These are phyloP conservation scores for Yamadazyma aaseri DNA, from an alignment of 1,139 yeast species.

Conservation along the genomic window DNA sequence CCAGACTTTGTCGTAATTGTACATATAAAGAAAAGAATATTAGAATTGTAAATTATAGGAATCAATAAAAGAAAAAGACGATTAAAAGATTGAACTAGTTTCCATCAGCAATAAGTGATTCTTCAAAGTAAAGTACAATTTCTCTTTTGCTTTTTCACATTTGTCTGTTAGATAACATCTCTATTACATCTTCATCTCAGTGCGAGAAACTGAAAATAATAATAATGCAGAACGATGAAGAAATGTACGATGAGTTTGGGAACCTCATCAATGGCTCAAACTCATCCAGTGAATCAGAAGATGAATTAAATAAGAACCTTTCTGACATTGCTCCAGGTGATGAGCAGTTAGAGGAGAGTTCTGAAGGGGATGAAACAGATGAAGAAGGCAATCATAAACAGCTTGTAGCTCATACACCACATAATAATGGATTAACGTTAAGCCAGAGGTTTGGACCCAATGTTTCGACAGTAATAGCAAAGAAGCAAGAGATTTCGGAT, in stretches of 20 bases:
- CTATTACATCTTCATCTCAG: too few species aligned
- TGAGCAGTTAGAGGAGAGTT: constrained; percentile 11
- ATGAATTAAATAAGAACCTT: constrained; percentile 6
- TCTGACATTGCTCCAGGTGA: constrained; percentile 11
- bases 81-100: too few species aligned
- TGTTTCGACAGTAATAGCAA: constrained; percentile 56
- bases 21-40: constrained; percentile 1
- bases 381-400: constrained; percentile 17
- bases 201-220: too few species aligned
- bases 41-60: constrained; percentile 1
- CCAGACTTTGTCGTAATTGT: constrained; percentile 39
- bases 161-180: too few species aligned
- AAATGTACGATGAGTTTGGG: constrained; percentile 75
- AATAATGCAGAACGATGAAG: constrained; percentile 1
- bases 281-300: constrained; percentile 1
- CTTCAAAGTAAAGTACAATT: too few species aligned
- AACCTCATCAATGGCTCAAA: constrained; percentile 63
- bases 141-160: too few species aligned
- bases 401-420: constrained; percentile 37
- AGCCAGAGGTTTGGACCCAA: constrained; percentile 16
- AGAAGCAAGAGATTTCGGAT: constrained; percentile 16
- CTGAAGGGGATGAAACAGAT: constrained; percentile 14
- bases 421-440: constrained; percentile 9
- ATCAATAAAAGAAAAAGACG: too few species aligned
- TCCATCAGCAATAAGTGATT: too few species aligned